phyloP scores from a whole-genome alignment of 2,329 filamentous ascomycete genomes.

The Scleromitrula shiraiana region DNA sequence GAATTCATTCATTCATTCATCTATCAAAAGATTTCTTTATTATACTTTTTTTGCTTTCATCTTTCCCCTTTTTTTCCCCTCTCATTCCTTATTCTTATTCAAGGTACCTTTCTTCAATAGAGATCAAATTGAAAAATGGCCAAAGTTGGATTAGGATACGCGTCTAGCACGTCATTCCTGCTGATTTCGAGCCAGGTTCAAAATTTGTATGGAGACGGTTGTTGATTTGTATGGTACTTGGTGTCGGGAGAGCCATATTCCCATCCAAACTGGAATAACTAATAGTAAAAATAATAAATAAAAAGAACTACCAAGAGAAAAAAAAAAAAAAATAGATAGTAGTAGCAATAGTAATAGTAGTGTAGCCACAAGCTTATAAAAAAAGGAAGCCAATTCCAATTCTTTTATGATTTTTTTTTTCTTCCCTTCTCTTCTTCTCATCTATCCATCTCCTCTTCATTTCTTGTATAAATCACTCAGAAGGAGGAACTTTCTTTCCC shows the following conservation, averaged over 20 bases:
- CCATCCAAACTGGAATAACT: no score
- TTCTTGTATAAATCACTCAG: neutral
- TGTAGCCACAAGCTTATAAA: neutral
- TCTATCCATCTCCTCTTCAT: neutral
- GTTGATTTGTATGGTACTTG: neutral
- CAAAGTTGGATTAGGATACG: neutral
- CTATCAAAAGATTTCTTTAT: no score
- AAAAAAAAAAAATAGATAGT: neutral
- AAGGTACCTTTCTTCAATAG: no score
- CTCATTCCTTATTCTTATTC: no score
- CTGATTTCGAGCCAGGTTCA: constrained; percentile 1
- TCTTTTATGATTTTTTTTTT: neutral
- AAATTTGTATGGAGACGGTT: neutral
- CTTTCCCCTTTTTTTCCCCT: no score
- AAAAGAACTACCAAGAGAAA: neutral
- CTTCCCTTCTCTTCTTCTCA: neutral
- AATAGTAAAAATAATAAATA: neutral
- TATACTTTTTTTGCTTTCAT: no score
- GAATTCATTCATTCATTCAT: no score
- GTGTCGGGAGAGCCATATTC: no score
- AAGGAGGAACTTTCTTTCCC: constrained; percentile 1
- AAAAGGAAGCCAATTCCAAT: neutral
- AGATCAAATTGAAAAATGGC: no score
- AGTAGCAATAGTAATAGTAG: no score
- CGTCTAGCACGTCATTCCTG: constrained; percentile 6